Conservation (phyloP, 2,329 filamentous ascomycete genomes). For the Beauveria asiatica region DNA sequence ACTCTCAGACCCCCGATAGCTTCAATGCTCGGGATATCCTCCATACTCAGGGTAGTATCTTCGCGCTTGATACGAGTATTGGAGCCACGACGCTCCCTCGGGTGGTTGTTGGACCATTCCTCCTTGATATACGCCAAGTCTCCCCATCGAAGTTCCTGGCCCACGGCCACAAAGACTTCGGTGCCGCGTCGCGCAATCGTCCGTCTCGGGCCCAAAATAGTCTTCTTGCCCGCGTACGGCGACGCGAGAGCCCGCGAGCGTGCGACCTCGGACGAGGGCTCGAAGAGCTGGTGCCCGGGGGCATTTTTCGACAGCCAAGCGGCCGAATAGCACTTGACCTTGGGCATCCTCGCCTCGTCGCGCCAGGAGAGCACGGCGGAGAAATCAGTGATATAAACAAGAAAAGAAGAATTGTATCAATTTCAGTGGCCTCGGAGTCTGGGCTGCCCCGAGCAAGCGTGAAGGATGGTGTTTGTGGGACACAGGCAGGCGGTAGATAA, state of each 20-base stretch:
- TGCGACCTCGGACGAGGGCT: slow-evolving; percentile 31
- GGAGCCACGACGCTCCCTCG: slow-evolving; percentile 24
- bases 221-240: slow-evolving; percentile 33
- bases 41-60: slow-evolving; percentile 31
- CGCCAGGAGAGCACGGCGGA: neutral
- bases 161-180: slow-evolving; percentile 81
- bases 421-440: neutral
- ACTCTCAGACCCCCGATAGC: slow-evolving; percentile 25
- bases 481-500: neutral
- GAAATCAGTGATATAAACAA: neutral
- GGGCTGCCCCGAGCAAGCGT: neutral
- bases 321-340: slow-evolving; percentile 76
- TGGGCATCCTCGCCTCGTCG: slow-evolving; percentile 57
- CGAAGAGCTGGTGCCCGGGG: slow-evolving; percentile 72
- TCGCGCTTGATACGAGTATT: slow-evolving; percentile 40
- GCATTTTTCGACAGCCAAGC: slow-evolving; percentile 75
- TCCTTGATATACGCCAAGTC: slow-evolving; percentile 76
- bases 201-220: slow-evolving; percentile 41
- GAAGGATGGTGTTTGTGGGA: neutral
- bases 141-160: slow-evolving; percentile 86
- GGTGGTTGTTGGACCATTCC: slow-evolving; percentile 26
- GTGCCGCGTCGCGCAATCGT: slow-evolving; percentile 75
- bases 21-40: slow-evolving; percentile 20
- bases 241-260: slow-evolving; percentile 31
- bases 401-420: neutral